phyloP scores from a whole-genome alignment of 352 stramenopile species.

The Phytophthora boehmeriae region DNA sequence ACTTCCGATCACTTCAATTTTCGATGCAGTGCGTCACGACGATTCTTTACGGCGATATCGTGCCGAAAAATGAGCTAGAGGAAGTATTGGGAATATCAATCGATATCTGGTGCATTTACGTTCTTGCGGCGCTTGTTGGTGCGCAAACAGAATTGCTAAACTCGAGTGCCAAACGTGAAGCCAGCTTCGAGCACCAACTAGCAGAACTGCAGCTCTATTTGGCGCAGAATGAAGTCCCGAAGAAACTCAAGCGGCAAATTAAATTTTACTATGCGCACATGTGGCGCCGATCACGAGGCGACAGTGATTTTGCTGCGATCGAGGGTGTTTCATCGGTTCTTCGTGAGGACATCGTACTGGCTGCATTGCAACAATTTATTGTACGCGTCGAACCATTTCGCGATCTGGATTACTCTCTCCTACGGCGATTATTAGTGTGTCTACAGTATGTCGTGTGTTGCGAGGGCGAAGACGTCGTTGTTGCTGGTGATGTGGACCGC shows the following conservation, averaged over 20 bases:
- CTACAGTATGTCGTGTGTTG: conserved; percentile 60
- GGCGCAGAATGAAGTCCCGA: conserved; percentile 58
- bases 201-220: conserved; percentile 64
- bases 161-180: conserved; percentile 40
- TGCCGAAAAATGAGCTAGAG: conserved; percentile 57
- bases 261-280: conserved; percentile 66
- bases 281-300: conserved; percentile 44
- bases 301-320: conserved; percentile 53
- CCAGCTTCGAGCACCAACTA: conserved; percentile 58
- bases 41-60: conserved; percentile 61
- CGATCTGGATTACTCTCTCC: conserved; percentile 50
- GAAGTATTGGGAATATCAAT: conserved; percentile 46
- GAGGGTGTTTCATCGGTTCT: conserved; percentile 42
- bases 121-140: conserved; percentile 56
- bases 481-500: conserved; percentile 61
- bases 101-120: conserved; percentile 60
- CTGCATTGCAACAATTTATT: conserved; percentile 48
- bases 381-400: conserved; percentile 55
- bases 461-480: conserved; percentile 63
- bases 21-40: conserved; percentile 59
- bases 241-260: conserved; percentile 59
- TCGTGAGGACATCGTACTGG: conserved; percentile 54
- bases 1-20: conserved; percentile 59
- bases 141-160: conserved; percentile 50
- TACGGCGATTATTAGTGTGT: conserved; percentile 50